Conservation (phyloP, 2,329 filamentous ascomycete genomes). For the Colletotrichum echinochloae region DNA sequence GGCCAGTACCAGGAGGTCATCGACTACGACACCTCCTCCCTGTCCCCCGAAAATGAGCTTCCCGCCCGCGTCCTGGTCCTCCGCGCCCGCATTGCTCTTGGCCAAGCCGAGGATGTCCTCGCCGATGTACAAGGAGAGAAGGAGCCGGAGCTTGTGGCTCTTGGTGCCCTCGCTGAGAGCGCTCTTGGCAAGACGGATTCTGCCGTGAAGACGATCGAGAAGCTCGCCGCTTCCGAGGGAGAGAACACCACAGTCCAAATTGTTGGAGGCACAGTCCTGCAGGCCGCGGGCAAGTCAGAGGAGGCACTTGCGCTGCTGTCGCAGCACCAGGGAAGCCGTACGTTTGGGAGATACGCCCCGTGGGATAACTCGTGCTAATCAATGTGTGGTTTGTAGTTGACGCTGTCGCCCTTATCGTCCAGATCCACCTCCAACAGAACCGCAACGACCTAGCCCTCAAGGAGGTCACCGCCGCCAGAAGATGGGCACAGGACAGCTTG, state of each 20-base stretch:
- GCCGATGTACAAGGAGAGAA: constrained; percentile 72
- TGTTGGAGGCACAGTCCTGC: constrained; percentile 83
- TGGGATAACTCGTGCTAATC: constrained; percentile 20
- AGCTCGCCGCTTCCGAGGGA: constrained; percentile 72
- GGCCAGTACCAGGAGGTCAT: constrained; percentile 89
- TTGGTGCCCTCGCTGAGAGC: constrained; percentile 80
- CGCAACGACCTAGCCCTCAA: constrained; percentile 90
- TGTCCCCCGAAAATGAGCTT: constrained; percentile 82
- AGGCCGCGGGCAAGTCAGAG: constrained; percentile 83
- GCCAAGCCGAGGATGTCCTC: constrained; percentile 80
- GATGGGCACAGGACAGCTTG: constrained; percentile 95
- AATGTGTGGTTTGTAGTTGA: constrained; percentile 61
- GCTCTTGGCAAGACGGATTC: constrained; percentile 69
- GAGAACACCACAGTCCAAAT: constrained; percentile 88
- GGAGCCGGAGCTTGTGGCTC: constrained; percentile 80
- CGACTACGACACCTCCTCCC: constrained; percentile 84
- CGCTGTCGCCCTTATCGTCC: constrained; percentile 87
- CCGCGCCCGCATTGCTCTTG: constrained; percentile 85
- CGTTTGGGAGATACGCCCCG: constrained; percentile 50
- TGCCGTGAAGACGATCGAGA: constrained; percentile 73
- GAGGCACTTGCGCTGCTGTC: constrained; percentile 83
- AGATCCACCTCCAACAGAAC: constrained; percentile 94
- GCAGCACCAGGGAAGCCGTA: constrained; percentile 88
- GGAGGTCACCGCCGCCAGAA: constrained; percentile 85
- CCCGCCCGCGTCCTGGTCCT: constrained; percentile 83